Conservation (phyloP, 345 rosid genomes). For the Hevea brasiliensis region DNA sequence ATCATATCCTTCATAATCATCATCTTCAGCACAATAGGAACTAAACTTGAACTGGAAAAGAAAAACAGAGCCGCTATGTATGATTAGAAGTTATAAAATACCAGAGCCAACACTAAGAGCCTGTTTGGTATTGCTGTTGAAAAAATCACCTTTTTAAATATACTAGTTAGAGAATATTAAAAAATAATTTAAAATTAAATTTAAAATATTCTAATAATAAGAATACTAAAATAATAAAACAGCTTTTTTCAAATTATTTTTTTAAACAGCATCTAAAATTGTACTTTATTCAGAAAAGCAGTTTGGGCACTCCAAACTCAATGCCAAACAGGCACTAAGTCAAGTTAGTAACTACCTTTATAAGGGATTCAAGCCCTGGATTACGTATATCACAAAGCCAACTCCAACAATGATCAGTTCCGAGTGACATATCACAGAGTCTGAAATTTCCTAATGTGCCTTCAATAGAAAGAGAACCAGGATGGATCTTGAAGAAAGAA, state of each 20-base stretch:
- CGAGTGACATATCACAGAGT: constrained; percentile 90
- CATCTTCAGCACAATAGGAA: constrained; percentile 90
- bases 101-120: background rate
- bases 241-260: too few relatives aligned
- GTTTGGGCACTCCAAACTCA: too few relatives aligned
- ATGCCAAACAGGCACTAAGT: too few relatives aligned
- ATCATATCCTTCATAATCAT: constrained; percentile 94
- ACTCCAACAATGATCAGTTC: constrained; percentile 68
- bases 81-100: background rate
- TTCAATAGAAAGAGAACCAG: constrained; percentile 84
- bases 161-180: too few relatives aligned
- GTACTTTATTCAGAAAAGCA: too few relatives aligned
- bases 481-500: constrained; percentile 64
- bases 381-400: constrained; percentile 99
- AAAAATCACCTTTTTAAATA: too few relatives aligned
- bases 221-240: too few relatives aligned
- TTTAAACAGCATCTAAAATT: too few relatives aligned
- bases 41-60: constrained; percentile 77
- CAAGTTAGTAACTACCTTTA: constrained; percentile 63
- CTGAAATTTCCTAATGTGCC: constrained; percentile 94
- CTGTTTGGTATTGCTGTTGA: too few relatives aligned
- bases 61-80: constrained; percentile 13
- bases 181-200: too few relatives aligned
- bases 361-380: constrained; percentile 92
- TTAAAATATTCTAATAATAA: too few relatives aligned